These are phyloP conservation scores for Calocera viscosa DNA, from an alignment of 768 basidiomycete genomes.

Conservation along the genomic window DNA sequence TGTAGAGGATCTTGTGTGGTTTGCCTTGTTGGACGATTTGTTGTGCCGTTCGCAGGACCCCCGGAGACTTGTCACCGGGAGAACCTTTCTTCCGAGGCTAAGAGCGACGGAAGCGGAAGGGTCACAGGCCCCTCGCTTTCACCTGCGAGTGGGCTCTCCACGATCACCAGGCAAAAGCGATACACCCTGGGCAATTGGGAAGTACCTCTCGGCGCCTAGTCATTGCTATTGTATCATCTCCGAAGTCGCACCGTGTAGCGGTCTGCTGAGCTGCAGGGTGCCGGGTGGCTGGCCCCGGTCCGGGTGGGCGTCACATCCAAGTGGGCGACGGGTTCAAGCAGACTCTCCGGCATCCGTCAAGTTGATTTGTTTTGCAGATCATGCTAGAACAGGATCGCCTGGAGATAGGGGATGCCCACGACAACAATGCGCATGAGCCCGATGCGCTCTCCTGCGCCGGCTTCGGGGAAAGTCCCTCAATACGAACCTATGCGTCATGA, in stretches of 20 bases:
- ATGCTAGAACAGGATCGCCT: too few relatives aligned
- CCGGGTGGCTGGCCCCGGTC: too few relatives aligned
- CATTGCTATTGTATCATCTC: background rate
- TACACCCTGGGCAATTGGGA: background rate
- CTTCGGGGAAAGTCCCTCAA: too few relatives aligned
- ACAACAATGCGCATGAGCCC: too few relatives aligned
- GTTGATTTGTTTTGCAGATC: too few relatives aligned
- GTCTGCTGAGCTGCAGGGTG: too few relatives aligned
- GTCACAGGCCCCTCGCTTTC: slow-evolving; percentile 1
- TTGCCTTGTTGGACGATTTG: background rate
- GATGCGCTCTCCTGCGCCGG: too few relatives aligned
- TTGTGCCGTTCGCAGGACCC: background rate
- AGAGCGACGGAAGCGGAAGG: slow-evolving; percentile 4
- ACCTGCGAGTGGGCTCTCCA: background rate
- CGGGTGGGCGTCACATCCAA: too few relatives aligned
- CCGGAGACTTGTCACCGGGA: background rate
- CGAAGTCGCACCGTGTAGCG: background rate
- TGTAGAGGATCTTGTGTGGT: background rate
- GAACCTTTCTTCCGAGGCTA: slow-evolving; percentile 5
- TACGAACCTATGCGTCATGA: too few relatives aligned
- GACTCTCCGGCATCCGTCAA: too few relatives aligned
- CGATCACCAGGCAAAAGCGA: background rate
- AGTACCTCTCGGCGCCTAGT: background rate
- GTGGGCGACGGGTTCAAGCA: too few relatives aligned
- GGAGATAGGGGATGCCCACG: too few relatives aligned